Evolutionary conservation across 1,284 basidiomycete species (phyloP).

Genomic region (Ustilago crameri): DNA sequence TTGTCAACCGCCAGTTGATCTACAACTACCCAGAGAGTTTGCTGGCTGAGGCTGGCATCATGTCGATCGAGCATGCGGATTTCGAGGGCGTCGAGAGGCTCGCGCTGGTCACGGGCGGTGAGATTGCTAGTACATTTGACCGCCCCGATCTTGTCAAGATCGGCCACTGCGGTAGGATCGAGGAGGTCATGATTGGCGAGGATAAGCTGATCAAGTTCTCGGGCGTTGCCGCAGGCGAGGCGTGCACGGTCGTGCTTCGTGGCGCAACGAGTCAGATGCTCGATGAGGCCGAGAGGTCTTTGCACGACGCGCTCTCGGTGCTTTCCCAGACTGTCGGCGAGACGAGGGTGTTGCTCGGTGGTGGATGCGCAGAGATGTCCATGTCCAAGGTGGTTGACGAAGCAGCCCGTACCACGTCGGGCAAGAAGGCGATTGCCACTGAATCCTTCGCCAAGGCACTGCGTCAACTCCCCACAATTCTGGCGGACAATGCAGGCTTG

Average conservation of each 20-base stretch:
- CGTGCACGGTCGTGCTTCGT: conserved; percentile 97
- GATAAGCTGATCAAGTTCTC: conserved; percentile 99
- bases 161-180: conserved; percentile 91
- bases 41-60: conserved; percentile 90
- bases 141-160: conserved; percentile 92
- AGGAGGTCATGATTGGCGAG: conserved; percentile 99
- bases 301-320: conserved; percentile 97
- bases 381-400: conserved; percentile 96
- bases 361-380: conserved; percentile 96
- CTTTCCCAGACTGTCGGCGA: conserved; percentile 98
- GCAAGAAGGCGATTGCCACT: conserved; percentile 94
- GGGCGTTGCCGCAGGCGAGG: conserved; percentile 95
- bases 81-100: conserved; percentile 98
- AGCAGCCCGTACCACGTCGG: conserved; percentile 82
- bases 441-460: conserved; percentile 91
- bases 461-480: conserved; percentile 86
- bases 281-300: conserved; percentile 95
- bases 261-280: conserved; percentile 99
- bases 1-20: conserved; percentile 97
- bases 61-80: conserved; percentile 98
- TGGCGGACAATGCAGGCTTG: conserved; percentile 97
- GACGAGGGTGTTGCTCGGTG: conserved; percentile 90
- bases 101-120: conserved; percentile 95
- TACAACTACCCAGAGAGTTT: conserved; percentile 99
- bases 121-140: conserved; percentile 96